Evolutionary conservation across 768 basidiomycete genomes (phyloP).

Genomic region (Rhizopogon vesiculosus): DNA sequence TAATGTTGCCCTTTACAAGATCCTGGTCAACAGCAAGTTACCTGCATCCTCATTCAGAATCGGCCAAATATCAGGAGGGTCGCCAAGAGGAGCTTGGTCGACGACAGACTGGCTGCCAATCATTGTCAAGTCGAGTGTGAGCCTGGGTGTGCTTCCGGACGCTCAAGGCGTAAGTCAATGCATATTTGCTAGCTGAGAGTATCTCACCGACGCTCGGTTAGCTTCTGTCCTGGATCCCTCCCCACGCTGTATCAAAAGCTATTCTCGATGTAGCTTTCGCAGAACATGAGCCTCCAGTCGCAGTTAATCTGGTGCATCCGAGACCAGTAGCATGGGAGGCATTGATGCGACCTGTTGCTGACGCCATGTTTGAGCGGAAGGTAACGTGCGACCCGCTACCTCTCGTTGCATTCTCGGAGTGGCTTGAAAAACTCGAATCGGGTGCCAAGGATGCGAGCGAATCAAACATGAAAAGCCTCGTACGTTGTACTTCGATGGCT

Average conservation of each 20-base stretch:
- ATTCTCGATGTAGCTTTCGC: constrained; percentile 18
- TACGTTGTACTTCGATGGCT: constrained; percentile 12
- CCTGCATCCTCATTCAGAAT: constrained; percentile 23
- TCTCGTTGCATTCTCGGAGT: constrained; percentile 24
- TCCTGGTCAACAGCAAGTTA: constrained; percentile 24
- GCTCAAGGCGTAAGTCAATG: constrained; percentile 16
- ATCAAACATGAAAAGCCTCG: constrained; percentile 21
- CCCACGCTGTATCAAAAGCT: constrained; percentile 9
- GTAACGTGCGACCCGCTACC: constrained; percentile 12
- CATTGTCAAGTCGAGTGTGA: constrained; percentile 25
- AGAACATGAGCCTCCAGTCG: neutral
- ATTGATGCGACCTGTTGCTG: constrained; percentile 12
- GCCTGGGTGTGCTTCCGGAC: constrained; percentile 20
- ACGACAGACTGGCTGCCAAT: constrained; percentile 29
- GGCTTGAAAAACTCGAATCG: constrained; percentile 19
- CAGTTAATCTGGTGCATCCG: constrained; percentile 21
- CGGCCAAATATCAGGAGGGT: constrained; percentile 27
- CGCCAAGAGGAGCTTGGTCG: constrained; percentile 25
- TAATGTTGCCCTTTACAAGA: constrained; percentile 2
- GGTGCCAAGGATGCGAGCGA: constrained; percentile 3
- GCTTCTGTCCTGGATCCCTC: constrained; percentile 17
- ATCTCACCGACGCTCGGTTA: neutral
- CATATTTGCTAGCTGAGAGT: neutral
- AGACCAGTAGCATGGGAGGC: constrained; percentile 14
- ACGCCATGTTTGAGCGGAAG: neutral